phyloP scores from a whole-genome alignment of 371 early-diverging fungal species.

The Rhizopus stolonifer region DNA sequence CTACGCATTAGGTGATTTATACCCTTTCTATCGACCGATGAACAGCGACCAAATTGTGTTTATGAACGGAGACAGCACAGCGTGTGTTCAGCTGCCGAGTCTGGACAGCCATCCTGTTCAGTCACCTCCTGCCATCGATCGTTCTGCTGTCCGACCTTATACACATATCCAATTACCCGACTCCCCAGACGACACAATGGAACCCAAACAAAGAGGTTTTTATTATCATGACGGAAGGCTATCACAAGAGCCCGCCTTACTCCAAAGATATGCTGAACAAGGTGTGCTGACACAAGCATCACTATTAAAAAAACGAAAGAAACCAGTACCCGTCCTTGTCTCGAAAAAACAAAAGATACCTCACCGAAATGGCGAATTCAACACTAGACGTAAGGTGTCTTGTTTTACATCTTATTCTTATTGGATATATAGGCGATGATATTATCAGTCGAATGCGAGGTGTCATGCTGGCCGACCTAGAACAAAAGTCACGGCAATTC shows the following conservation, averaged over 20 bases:
- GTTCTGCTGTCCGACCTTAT: too few species aligned
- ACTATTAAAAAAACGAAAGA: slow-evolving; percentile 43
- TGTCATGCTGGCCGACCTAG: slow-evolving; percentile 38
- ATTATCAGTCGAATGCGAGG: slow-evolving; percentile 43
- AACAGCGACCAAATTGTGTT: slow-evolving; percentile 38
- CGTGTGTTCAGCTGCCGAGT: too few species aligned
- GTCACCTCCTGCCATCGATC: too few species aligned
- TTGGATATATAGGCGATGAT: slow-evolving; percentile 37
- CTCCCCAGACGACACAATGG: slow-evolving; percentile 25
- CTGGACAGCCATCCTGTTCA: too few species aligned
- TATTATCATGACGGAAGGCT: slow-evolving; percentile 49
- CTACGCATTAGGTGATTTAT: slow-evolving; percentile 41
- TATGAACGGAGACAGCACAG: too few species aligned
- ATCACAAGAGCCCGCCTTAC: slow-evolving; percentile 36
- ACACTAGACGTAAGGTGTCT: slow-evolving; percentile 38
- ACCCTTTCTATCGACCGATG: slow-evolving; percentile 35
- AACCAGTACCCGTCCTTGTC: slow-evolving; percentile 18
- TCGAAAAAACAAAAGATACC: slow-evolving; percentile 48
- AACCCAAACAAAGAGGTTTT: slow-evolving; percentile 47
- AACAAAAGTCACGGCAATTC: slow-evolving; percentile 38
- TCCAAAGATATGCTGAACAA: slow-evolving; percentile 50
- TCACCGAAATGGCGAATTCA: slow-evolving; percentile 51
- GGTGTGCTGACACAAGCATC: slow-evolving; percentile 47
- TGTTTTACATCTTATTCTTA: background rate
- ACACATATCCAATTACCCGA: slow-evolving; percentile 6